Conservation (phyloP, 495 filamentous ascomycete genomes). For the Elasticomyces elasticus region DNA sequence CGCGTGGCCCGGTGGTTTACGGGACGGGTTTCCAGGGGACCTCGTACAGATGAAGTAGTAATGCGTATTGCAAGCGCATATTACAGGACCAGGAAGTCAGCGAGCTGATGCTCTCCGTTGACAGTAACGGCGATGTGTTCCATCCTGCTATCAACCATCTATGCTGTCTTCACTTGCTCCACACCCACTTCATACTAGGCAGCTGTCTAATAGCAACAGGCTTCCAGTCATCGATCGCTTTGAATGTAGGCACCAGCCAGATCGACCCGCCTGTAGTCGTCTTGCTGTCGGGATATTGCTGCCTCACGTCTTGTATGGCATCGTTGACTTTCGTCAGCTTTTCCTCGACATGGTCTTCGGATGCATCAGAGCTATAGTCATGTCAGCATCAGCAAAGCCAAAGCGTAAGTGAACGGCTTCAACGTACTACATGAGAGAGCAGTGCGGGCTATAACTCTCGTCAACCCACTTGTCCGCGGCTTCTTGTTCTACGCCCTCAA, state of each 20-base stretch:
- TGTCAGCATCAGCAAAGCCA: neutral
- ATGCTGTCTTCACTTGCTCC: constrained; percentile 8
- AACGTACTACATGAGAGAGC: constrained; percentile 32
- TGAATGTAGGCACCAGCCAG: constrained; percentile 28
- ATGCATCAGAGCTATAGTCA: constrained; percentile 8
- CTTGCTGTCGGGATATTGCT: constrained; percentile 3
- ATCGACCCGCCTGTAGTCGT: constrained; percentile 22
- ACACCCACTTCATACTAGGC: constrained; percentile 6
- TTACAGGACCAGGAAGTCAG: too few relatives aligned
- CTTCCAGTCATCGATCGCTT: constrained; percentile 25
- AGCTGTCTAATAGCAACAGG: constrained; percentile 25
- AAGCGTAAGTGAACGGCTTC: neutral
- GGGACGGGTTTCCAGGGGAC: neutral
- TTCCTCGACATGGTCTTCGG: constrained; percentile 5
- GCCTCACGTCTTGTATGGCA: constrained; percentile 10
- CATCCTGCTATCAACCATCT: too few relatives aligned
- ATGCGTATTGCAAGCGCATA: too few relatives aligned
- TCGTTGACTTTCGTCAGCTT: constrained; percentile 18
- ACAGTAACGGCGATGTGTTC: too few relatives aligned
- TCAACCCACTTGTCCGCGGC: constrained; percentile 25
- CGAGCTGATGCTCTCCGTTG: too few relatives aligned
- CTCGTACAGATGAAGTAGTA: constrained; percentile 2
- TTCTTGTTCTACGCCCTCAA: constrained; percentile 12
- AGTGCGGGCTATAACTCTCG: constrained; percentile 26
- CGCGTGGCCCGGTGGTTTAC: neutral